These are phyloP conservation scores for Immersiella caudata DNA, from an alignment of 495 filamentous ascomycete species.

Conservation along the genomic window DNA sequence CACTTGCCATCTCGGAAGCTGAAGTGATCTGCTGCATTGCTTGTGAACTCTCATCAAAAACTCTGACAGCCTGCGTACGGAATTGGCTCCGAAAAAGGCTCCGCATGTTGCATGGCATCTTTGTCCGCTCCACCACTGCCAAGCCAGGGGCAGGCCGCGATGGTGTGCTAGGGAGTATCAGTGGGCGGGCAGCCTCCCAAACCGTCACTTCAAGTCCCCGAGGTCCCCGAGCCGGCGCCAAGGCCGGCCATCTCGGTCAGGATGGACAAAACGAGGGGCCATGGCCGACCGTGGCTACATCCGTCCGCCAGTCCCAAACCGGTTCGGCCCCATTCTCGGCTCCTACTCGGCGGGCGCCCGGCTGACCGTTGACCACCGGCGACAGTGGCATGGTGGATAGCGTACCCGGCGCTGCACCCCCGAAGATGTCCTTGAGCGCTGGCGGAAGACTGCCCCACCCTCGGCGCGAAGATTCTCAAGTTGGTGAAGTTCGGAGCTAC, in stretches of 20 bases:
- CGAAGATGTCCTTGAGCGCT: not conserved
- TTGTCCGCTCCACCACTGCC: no score
- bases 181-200: no score
- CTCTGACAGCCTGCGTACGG: no score
- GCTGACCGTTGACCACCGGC: not conserved
- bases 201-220: not conserved
- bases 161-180: no score
- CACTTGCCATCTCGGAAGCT: no score
- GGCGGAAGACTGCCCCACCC: not conserved
- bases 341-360: constrained; percentile 9
- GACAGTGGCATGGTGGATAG: constrained; percentile 1
- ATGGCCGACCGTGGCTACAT: not conserved
- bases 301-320: not conserved
- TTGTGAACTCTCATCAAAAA: no score
- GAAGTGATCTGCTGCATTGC: no score
- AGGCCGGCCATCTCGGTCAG: not conserved
- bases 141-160: no score
- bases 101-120: no score
- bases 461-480: not conserved
- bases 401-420: constrained; percentile 9
- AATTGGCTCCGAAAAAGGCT: no score
- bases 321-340: constrained; percentile 22
- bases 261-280: constrained; percentile 6
- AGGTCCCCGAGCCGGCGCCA: constrained; percentile 4
- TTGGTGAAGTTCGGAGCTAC: not conserved